Evolutionary conservation across 2,329 filamentous ascomycete genomes (phyloP).

Genomic region (Trichoderma cornu-damae): DNA sequence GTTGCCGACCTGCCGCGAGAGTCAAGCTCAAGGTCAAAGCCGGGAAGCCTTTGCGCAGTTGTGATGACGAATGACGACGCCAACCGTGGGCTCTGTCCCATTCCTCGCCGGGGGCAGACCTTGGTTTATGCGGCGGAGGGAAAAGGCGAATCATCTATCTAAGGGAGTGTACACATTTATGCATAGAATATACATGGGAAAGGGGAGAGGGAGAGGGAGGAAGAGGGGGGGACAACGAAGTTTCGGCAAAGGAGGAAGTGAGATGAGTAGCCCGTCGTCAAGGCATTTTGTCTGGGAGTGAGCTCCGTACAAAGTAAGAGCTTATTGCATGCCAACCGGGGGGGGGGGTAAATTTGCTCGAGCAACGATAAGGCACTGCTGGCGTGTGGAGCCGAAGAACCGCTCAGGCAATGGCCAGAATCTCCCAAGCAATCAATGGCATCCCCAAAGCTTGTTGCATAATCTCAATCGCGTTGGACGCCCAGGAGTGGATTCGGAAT

Average conservation of each 20-base stretch:
- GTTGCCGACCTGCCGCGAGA: not conserved
- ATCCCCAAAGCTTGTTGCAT: not conserved
- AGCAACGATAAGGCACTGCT: not conserved
- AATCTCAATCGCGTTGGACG: constrained; percentile 14
- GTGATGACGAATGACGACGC: not conserved
- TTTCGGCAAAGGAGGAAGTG: not conserved
- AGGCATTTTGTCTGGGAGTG: not conserved
- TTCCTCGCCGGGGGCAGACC: constrained; percentile 7
- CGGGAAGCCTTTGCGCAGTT: not conserved
- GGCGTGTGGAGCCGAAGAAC: not conserved
- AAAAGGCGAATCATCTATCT: no score
- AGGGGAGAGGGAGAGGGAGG: no score
- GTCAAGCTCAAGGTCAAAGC: constrained; percentile 10
- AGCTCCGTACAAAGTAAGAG: not conserved
- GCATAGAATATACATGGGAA: not conserved
- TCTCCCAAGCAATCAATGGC: no score
- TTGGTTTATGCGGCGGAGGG: not conserved
- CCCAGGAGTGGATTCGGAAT: constrained; percentile 7
- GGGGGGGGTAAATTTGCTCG: not conserved
- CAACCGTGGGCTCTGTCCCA: constrained; percentile 7
- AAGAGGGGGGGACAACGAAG: no score
- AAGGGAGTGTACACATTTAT: not conserved
- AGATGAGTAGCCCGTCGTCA: not conserved
- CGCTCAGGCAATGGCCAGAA: not conserved
- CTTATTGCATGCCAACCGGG: constrained; percentile 8